Evolutionary conservation across 257 asterid genomes (phyloP).

Genomic region (Nicotiana tomentosiformis): DNA sequence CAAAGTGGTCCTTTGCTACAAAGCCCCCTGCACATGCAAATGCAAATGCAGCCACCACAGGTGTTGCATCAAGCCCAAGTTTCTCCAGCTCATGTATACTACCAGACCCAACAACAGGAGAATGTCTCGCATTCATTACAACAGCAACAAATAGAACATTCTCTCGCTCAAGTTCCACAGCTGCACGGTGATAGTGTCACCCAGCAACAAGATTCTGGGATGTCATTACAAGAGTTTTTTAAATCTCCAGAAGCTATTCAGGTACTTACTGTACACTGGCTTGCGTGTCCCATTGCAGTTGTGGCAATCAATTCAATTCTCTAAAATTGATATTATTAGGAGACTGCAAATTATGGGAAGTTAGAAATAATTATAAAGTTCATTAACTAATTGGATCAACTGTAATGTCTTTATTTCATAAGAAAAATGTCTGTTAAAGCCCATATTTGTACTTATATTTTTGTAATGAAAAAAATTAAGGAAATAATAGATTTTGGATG

Average conservation of each 20-base stretch:
- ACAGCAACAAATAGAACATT: conserved; percentile 40
- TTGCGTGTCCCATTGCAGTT: neutral
- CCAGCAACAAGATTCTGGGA: conserved; percentile 63
- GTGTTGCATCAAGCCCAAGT: conserved; percentile 37
- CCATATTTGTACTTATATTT: neutral
- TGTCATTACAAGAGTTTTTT: conserved; percentile 61
- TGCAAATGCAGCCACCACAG: conserved; percentile 33
- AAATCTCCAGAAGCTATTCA: conserved; percentile 80
- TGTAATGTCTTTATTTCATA: neutral
- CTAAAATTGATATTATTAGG: conserved; percentile 1
- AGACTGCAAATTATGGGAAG: neutral
- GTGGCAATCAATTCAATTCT: neutral
- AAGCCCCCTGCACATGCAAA: conserved; percentile 40
- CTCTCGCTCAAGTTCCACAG: conserved; percentile 31
- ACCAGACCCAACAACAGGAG: conserved; percentile 51
- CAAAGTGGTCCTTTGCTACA: conserved; percentile 53
- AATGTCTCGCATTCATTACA: conserved; percentile 29
- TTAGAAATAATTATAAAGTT: neutral
- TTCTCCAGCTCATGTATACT: conserved; percentile 37
- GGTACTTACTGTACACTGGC: conserved; percentile 26
- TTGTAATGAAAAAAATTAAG: neutral
- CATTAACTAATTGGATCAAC: neutral
- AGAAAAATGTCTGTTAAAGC: neutral
- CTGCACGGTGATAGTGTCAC: conserved; percentile 39
- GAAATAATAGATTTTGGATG: no score